Conservation (phyloP, 345 rosid species). For the Ceriops decandra region DNA sequence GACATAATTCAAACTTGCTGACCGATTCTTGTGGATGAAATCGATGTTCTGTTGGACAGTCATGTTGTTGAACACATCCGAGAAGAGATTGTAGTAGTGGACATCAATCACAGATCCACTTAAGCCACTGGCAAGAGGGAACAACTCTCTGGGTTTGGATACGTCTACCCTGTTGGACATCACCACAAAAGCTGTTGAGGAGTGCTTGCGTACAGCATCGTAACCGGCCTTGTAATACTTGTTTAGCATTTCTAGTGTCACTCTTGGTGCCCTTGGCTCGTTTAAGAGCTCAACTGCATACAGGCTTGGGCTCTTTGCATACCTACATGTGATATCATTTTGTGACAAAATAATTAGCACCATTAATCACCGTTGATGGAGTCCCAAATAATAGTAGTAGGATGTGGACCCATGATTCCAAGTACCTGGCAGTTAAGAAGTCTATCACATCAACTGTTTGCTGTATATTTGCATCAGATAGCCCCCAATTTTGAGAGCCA, state of each 20-base stretch:
- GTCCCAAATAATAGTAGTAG: too few species aligned
- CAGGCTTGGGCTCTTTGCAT: constrained; percentile 43
- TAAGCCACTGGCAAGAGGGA: constrained; percentile 41
- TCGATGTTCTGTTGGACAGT: constrained; percentile 54
- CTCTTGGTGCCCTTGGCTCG: constrained; percentile 54
- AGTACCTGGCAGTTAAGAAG: constrained; percentile 45
- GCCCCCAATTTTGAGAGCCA: constrained; percentile 59
- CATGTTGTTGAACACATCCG: constrained; percentile 22
- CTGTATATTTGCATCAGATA: constrained; percentile 38
- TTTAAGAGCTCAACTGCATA: constrained; percentile 61
- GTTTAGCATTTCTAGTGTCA: constrained; percentile 23
- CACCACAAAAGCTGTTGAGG: constrained; percentile 47
- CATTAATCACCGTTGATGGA: too few species aligned
- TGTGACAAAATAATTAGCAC: too few species aligned
- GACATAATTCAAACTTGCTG: constrained; percentile 29
- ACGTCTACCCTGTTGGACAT: constrained; percentile 47
- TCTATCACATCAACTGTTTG: constrained; percentile 50
- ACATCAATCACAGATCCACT: constrained; percentile 45
- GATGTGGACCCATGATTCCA: too few species aligned
- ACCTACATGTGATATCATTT: constrained; percentile 21
- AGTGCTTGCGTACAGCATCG: constrained; percentile 46
- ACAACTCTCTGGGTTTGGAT: constrained; percentile 42
- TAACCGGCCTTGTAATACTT: constrained; percentile 54
- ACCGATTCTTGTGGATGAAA: constrained; percentile 34
- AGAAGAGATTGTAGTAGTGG: constrained; percentile 55